Base-by-base conservation (phyloP, 2,329 filamentous ascomycete genomes). In the Pseudocercospora fuligena region DNA sequence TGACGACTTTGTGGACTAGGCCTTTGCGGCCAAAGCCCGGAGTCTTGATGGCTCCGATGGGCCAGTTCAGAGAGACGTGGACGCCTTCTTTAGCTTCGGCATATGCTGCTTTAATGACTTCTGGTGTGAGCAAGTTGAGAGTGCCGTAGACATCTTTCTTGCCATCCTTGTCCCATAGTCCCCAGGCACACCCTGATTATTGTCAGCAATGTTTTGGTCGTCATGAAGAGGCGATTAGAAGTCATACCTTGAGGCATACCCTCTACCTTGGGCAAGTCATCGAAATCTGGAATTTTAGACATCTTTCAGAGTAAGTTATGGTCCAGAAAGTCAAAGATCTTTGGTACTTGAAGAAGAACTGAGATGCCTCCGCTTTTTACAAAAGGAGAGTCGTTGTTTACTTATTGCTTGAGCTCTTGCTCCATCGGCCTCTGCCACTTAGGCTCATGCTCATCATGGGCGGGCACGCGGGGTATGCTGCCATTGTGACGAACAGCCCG, bases 121-220 rank as follows among this genome's bases (percentile, higher is more conserved):
- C 79, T 0, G 79, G 77, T 0, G 82, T 84, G 21, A 84, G 74
- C 3, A 82, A 75, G 67, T 85, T 85, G 29, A 84, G 70, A 0
- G 78, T 81, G 1, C 83, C 83, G 47, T 78, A 76, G 9, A 79
- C 66, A 69, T 84, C 82, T 53, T 81, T 79, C 49, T 79, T 72
- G 40, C 79, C 81, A 59, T 81, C 77, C 51, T 80, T 79, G 61
- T 83, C 83, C 63, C 80, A 81, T 4, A 83, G 60, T 3, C 82
- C 81, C 82, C 82, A 85, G 33, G 65, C 74, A 61, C 72, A 74
- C 66, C 76, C 72, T 74, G 33, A 1, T 31, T 9, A 8, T 46
- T 8, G 59, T 73, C 36, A 70, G 68, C 60, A 16, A 51, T 8
- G 27, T n/a, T 9, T 25, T 33, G 31, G 16, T 46, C 12, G 33